These are phyloP conservation scores for Pulveroboletus ridleyi DNA, from an alignment of 1,284 basidiomycete species.

Conservation along the genomic window DNA sequence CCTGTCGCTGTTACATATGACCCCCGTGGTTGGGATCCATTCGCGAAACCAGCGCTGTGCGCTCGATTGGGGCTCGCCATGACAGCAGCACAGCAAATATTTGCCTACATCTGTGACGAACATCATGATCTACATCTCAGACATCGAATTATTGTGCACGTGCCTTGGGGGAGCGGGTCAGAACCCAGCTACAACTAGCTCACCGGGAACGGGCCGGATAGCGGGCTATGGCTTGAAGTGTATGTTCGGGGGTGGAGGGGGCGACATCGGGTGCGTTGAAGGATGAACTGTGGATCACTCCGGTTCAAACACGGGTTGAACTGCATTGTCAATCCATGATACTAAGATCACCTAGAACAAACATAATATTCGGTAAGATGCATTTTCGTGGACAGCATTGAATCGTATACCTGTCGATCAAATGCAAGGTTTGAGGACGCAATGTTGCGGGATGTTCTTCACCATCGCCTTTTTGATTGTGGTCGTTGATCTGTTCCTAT, in stretches of 20 bases:
- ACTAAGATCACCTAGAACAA: constrained; percentile 78
- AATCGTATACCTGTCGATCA: constrained; percentile 90
- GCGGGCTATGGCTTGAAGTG: constrained; percentile 73
- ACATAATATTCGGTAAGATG: background rate
- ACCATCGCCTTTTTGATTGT: constrained; percentile 90
- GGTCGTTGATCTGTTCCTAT: constrained; percentile 59
- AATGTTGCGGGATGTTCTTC: constrained; percentile 93
- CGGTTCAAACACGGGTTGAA: constrained; percentile 90
- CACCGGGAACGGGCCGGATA: constrained; percentile 57
- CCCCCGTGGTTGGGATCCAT: constrained; percentile 6
- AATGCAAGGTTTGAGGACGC: constrained; percentile 93
- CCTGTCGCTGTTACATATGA: constrained; percentile 18
- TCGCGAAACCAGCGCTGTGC: constrained; percentile 30
- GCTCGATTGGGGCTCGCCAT: constrained; percentile 76
- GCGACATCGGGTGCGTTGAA: constrained; percentile 64
- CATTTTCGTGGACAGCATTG: constrained; percentile 47
- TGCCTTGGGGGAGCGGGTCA: constrained; percentile 45
- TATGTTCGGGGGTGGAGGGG: constrained; percentile 43
- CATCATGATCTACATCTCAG: background rate
- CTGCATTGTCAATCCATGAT: constrained; percentile 86
- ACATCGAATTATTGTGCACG: background rate
- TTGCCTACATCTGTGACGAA: constrained; percentile 31
- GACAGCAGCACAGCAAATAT: constrained; percentile 51
- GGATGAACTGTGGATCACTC: constrained; percentile 84
- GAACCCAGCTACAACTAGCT: constrained; percentile 64